phyloP scores from a whole-genome alignment of 2,329 filamentous ascomycete species.

The Aspergillus aculeatinus region DNA sequence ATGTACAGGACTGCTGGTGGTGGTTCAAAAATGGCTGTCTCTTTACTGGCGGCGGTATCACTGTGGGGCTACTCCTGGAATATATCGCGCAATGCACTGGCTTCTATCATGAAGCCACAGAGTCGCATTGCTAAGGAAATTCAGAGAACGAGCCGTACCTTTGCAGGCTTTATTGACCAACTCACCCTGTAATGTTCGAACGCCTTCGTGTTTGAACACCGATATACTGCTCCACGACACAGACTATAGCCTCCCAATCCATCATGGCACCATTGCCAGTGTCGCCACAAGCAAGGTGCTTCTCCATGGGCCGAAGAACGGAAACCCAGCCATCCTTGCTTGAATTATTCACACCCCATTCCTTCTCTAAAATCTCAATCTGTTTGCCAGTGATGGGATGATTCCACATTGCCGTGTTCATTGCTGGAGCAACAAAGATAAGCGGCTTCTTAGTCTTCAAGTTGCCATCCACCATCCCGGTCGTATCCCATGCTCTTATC shows the following conservation, averaged over 20 bases:
- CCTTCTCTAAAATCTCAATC: conserved; percentile 65
- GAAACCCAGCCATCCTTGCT: conserved; percentile 60
- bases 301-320: conserved; percentile 70
- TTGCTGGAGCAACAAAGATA: conserved; percentile 75
- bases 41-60: conserved; percentile 61
- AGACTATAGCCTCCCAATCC: conserved; percentile 74
- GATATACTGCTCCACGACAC: conserved; percentile 54
- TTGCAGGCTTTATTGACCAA: not conserved
- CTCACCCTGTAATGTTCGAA: not conserved
- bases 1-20: conserved; percentile 61
- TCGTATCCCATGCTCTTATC: conserved; percentile 83
- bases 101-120: conserved; percentile 23
- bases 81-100: conserved; percentile 44
- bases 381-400: conserved; percentile 79
- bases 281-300: conserved; percentile 81
- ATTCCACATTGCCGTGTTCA: conserved; percentile 90
- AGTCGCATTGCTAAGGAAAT: not conserved
- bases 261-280: conserved; percentile 79
- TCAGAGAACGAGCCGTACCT: not conserved
- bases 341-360: conserved; percentile 63
- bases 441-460: conserved; percentile 52
- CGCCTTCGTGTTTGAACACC: conserved; percentile 3
- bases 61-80: conserved; percentile 55
- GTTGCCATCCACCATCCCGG: conserved; percentile 55
- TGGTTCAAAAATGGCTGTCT: conserved; percentile 65